phyloP scores from a whole-genome alignment of 805 yeast genomes.

The Debaryomyces tyrocola region DNA sequence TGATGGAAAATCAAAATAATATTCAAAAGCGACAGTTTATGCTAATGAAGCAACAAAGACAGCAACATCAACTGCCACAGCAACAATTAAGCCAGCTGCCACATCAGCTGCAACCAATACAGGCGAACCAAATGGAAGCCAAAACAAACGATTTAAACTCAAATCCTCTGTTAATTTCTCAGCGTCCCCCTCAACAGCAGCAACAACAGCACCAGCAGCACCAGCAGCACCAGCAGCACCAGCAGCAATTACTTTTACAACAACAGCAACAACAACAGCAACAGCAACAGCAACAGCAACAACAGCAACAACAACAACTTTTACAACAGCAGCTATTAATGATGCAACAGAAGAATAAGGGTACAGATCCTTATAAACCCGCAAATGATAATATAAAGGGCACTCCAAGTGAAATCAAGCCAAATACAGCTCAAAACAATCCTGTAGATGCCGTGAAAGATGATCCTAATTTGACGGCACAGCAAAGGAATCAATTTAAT shows the following conservation, averaged over 20 bases:
- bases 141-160: neutral
- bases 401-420: neutral
- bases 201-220: constrained; percentile 8
- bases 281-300: constrained; percentile 9
- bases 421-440: neutral
- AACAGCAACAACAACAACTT: constrained; percentile 10
- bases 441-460: neutral
- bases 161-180: neutral
- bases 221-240: constrained; percentile 10
- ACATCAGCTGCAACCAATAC: constrained; percentile 4
- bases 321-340: constrained; percentile 26
- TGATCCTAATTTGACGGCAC: constrained; percentile 5
- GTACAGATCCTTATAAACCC: constrained; percentile 25
- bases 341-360: constrained; percentile 20
- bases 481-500: constrained; percentile 16
- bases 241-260: neutral
- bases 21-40: constrained; percentile 17
- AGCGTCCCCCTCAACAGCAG: neutral
- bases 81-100: constrained; percentile 4
- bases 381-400: neutral
- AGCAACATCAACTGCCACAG: constrained; percentile 5
- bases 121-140: neutral
- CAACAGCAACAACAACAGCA: constrained; percentile 1
- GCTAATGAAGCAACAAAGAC: constrained; percentile 11
- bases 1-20: constrained; percentile 19